Conservation (phyloP, 345 rosid species). For the Bretschneidera sinensis region DNA sequence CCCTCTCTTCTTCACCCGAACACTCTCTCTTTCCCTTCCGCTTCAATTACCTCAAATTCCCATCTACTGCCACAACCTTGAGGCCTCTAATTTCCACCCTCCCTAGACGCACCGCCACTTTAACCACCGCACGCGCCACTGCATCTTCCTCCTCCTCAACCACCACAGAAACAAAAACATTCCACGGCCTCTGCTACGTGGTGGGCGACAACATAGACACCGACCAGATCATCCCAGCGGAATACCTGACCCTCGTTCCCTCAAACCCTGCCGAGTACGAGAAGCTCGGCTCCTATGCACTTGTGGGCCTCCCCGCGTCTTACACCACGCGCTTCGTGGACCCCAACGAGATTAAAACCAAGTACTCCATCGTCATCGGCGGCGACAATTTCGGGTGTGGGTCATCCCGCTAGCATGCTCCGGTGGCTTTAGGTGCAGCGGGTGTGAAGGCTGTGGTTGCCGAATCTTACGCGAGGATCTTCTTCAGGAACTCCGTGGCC, state of each 20-base stretch:
- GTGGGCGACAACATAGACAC: conserved; percentile 96
- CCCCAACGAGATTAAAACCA: conserved; percentile 49
- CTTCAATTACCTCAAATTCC: too few species aligned
- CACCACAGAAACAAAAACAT: conserved; percentile 27
- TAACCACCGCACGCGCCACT: conserved; percentile 21
- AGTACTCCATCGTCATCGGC: conserved; percentile 61
- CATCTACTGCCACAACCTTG: too few species aligned
- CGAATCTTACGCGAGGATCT: conserved; percentile 82
- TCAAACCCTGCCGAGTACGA: conserved; percentile 79
- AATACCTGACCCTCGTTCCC: conserved; percentile 81
- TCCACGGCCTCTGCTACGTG: conserved; percentile 90
- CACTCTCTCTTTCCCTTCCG: too few species aligned
- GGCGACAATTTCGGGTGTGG: conserved; percentile 97
- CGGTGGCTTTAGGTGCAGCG: conserved; percentile 88
- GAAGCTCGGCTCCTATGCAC: conserved; percentile 80
- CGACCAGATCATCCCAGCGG: conserved; percentile 93
- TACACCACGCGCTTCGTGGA: conserved; percentile 64
- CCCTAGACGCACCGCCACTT: conserved; percentile 24
- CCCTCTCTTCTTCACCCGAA: too few species aligned
- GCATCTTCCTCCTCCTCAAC: conserved; percentile 16
- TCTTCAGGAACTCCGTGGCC: conserved; percentile 84
- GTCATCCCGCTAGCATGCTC: conserved; percentile 93
- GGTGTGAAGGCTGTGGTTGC: conserved; percentile 80
- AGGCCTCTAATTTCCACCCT: conserved; percentile 19
- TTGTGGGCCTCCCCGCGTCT: conserved; percentile 66